Conservation (phyloP, 495 filamentous ascomycete species). For the Friedmanniomyces simplex region DNA sequence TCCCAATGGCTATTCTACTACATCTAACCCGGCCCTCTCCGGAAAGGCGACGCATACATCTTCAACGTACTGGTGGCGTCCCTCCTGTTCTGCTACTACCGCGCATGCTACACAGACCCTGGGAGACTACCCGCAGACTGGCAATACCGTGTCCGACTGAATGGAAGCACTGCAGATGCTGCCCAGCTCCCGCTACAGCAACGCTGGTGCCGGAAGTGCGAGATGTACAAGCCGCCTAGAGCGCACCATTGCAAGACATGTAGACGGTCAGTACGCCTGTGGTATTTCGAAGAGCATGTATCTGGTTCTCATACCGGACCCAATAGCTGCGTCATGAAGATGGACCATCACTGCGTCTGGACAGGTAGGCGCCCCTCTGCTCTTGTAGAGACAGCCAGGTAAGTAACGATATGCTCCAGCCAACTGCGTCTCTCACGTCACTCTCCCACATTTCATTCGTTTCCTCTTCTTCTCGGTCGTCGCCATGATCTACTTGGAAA, state of each 20-base stretch:
- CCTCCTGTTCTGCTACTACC: slow-evolving; percentile 71
- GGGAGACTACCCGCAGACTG: slow-evolving; percentile 41
- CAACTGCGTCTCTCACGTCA: slow-evolving; percentile 86
- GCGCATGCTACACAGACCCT: slow-evolving; percentile 66
- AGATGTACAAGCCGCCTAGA: slow-evolving; percentile 69
- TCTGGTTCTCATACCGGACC: background rate
- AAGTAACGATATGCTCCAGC: slow-evolving; percentile 18
- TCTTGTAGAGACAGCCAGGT: background rate
- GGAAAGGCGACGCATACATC: slow-evolving; percentile 45
- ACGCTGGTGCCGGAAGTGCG: slow-evolving; percentile 82
- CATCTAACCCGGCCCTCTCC: slow-evolving; percentile 59
- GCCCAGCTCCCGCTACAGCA: slow-evolving; percentile 22
- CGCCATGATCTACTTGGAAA: slow-evolving; percentile 54
- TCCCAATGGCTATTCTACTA: slow-evolving; percentile 76
- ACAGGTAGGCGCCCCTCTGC: slow-evolving; percentile 39
- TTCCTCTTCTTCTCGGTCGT: slow-evolving; percentile 71
- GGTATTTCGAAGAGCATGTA: background rate
- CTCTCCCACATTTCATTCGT: slow-evolving; percentile 81
- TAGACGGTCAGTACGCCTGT: slow-evolving; percentile 41
- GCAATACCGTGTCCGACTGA: slow-evolving; percentile 15
- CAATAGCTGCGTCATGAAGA: slow-evolving; percentile 75
- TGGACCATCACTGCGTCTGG: slow-evolving; percentile 99
- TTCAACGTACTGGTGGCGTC: slow-evolving; percentile 67
- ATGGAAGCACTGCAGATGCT: slow-evolving; percentile 1
- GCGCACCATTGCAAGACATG: slow-evolving; percentile 90